Conservation (phyloP, 2,329 filamentous ascomycete genomes). For the Aspergillus aculeatus region DNA sequence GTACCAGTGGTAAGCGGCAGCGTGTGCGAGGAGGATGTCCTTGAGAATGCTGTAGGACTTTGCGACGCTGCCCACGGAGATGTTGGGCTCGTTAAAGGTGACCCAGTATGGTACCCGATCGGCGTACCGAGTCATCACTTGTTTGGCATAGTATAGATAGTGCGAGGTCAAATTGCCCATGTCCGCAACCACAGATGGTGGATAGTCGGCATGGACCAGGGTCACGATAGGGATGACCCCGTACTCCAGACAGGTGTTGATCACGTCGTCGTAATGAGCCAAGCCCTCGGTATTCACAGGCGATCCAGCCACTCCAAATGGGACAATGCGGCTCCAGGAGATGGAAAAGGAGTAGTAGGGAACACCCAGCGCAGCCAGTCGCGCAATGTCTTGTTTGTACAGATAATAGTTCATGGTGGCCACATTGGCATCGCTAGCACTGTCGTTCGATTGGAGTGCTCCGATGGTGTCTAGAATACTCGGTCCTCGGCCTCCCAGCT, state of each 20-base stretch:
- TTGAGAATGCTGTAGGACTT: constrained; percentile 47
- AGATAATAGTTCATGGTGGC: constrained; percentile 52
- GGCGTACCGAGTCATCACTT: constrained; percentile 39
- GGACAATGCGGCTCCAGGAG: constrained; percentile 51
- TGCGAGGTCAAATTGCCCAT: constrained; percentile 41
- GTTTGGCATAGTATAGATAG: constrained; percentile 40
- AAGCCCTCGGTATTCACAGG: constrained; percentile 49
- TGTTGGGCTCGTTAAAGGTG: constrained; percentile 43
- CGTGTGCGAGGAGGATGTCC: constrained; percentile 49
- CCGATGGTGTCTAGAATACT: constrained; percentile 40
- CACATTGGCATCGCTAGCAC: constrained; percentile 47
- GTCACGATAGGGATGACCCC: constrained; percentile 49
- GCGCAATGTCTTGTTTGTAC: constrained; percentile 49
- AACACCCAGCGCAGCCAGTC: constrained; percentile 40
- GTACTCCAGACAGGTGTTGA: constrained; percentile 43
- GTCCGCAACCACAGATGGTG: constrained; percentile 24
- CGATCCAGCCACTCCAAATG: constrained; percentile 45
- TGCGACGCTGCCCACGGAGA: constrained; percentile 26
- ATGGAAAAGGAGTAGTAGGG: constrained; percentile 48
- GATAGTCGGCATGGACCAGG: constrained; percentile 35
- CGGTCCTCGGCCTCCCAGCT: constrained; percentile 41
- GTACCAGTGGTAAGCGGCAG: constrained; percentile 39
- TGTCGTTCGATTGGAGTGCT: constrained; percentile 18
- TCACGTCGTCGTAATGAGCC: constrained; percentile 51
- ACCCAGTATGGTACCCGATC: constrained; percentile 44